Percentiles rank a stretch among this genome's conserved stretches.
Evolutionary conservation across 169 alveolate genomes (phyloP).

Genomic region (Pseudocohnilembus persalinus): DNA sequence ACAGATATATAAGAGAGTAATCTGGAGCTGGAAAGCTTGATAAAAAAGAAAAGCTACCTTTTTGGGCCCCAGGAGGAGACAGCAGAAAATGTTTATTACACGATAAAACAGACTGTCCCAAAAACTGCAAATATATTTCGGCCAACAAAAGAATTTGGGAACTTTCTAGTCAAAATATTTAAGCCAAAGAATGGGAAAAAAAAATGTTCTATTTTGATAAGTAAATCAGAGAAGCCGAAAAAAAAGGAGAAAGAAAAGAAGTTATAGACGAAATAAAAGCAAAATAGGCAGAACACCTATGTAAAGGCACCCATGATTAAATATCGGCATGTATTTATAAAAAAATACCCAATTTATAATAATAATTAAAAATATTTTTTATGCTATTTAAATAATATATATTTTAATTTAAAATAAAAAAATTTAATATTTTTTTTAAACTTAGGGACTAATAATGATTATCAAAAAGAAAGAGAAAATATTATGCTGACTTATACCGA

Average conservation of each 20-base stretch:
- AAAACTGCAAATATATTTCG: background rate
- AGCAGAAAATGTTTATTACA: background rate
- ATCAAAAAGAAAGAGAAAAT: conserved; percentile 7
- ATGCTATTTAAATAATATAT: no score
- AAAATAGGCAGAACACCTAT: background rate
- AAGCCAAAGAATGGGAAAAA: background rate
- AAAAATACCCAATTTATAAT: no score
- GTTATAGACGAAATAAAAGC: background rate
- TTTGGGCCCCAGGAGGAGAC: conserved; percentile 36
- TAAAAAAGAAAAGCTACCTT: conserved; percentile 12
- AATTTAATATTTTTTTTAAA: no score
- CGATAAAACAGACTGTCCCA: background rate
- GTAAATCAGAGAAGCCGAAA: no score
- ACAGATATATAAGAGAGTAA: background rate
- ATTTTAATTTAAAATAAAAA: no score
- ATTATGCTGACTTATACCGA: conserved; percentile 33
- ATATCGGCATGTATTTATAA: no score
- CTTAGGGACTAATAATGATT: conserved; percentile 20
- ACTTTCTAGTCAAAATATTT: background rate
- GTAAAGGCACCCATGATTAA: conserved; percentile 3
- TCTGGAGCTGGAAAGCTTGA: background rate
- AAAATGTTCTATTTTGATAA: no score
- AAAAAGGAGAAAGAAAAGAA: no score
- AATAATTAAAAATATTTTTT: no score
- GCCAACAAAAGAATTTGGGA: background rate